phyloP scores from a whole-genome alignment of 768 basidiomycete species.

The Boletus sp. region DNA sequence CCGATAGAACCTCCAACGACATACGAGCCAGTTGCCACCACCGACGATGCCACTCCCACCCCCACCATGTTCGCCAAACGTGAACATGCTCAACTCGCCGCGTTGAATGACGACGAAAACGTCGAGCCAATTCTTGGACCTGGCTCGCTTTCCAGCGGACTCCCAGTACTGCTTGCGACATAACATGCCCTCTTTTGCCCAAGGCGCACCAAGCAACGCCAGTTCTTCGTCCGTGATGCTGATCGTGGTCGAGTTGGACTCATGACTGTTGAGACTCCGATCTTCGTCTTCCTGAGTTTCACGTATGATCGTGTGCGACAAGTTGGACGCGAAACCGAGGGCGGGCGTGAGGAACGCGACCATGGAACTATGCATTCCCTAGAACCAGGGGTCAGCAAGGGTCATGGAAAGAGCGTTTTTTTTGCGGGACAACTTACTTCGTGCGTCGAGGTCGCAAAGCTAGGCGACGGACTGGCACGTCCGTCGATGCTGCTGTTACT shows the following conservation, averaged over 20 bases:
- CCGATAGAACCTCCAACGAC: conserved; percentile 34
- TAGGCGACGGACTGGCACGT: conserved; percentile 91
- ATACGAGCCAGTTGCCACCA: conserved; percentile 97
- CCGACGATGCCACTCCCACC: conserved; percentile 71
- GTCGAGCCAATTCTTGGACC: conserved; percentile 89
- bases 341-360: conserved; percentile 76
- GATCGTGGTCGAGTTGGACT: conserved; percentile 66
- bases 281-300: conserved; percentile 90
- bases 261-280: conserved; percentile 63
- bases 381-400: conserved; percentile 13
- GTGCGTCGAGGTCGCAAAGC: conserved; percentile 82
- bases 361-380: conserved; percentile 63
- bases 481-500: conserved; percentile 84
- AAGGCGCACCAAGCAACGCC: conserved; percentile 91
- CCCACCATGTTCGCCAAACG: conserved; percentile 76
- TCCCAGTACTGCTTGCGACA: conserved; percentile 96
- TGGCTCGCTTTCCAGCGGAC: conserved; percentile 74
- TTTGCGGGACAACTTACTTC: conserved; percentile 49
- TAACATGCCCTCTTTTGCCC: conserved; percentile 98
- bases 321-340: conserved; percentile 94
- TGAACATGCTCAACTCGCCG: conserved; percentile 95
- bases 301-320: conserved; percentile 94
- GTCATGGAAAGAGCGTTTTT: background rate
- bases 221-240: conserved; percentile 95
- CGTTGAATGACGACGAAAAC: conserved; percentile 95